phyloP scores from a whole-genome alignment of 2,329 filamentous ascomycete genomes.

The Alternaria sp. region DNA sequence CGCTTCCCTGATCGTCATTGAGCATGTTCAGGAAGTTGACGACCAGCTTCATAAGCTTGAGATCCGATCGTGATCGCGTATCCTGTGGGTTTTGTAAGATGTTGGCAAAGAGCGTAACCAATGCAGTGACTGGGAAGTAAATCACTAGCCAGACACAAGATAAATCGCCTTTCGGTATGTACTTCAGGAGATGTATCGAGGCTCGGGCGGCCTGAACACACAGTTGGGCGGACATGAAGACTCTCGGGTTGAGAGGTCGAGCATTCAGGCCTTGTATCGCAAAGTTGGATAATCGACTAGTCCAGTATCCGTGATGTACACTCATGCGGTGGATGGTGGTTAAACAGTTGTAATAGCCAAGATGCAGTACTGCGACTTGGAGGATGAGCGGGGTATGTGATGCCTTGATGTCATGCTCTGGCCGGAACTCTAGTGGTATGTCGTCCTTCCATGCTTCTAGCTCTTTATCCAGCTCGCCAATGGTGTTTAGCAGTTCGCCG shows the following conservation, averaged over 20 bases:
- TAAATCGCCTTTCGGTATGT: conserved; percentile 94
- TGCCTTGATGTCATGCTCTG: conserved; percentile 94
- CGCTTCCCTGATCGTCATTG: conserved; percentile 87
- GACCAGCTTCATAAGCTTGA: conserved; percentile 90
- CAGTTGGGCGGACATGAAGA: conserved; percentile 91
- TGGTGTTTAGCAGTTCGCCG: conserved; percentile 92
- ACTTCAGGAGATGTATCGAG: conserved; percentile 92
- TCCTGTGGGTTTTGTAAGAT: conserved; percentile 96
- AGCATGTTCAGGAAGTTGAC: conserved; percentile 91
- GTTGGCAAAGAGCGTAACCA: conserved; percentile 95
- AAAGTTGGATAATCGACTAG: conserved; percentile 90
- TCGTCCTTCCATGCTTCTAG: conserved; percentile 96
- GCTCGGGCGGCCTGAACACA: conserved; percentile 93
- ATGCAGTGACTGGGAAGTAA: conserved; percentile 94
- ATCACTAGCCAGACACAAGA: conserved; percentile 96
- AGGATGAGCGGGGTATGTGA: conserved; percentile 92
- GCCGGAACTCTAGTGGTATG: conserved; percentile 95
- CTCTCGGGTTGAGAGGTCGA: conserved; percentile 86
- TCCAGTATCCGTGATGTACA: conserved; percentile 98
- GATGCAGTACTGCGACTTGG: conserved; percentile 92
- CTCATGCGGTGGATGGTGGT: conserved; percentile 99
- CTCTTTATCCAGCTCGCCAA: conserved; percentile 84
- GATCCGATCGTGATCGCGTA: conserved; percentile 84
- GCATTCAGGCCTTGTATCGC: conserved; percentile 94
- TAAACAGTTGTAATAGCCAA: conserved; percentile 96